Base-by-base conservation (phyloP, 768 basidiomycete species). In the Phaeotremella skinneri region DNA sequence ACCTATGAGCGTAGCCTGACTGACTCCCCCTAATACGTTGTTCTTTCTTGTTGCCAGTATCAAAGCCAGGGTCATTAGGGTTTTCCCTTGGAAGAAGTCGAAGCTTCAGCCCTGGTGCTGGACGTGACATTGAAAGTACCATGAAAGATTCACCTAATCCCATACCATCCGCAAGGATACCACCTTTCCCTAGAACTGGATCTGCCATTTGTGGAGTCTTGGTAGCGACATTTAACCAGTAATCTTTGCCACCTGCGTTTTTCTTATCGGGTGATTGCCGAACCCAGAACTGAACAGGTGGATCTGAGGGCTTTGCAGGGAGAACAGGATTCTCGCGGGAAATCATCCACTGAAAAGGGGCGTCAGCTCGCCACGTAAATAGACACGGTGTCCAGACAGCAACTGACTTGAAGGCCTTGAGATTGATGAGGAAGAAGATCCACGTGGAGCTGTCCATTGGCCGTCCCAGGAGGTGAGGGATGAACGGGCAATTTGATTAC, bases 101-200 rank as follows among this genome's bases (percentile, higher is more conserved):
- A n/a, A n/a, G n/a, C n/a, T n/a, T n/a, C n/a, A n/a, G n/a, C n/a
- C n/a, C n/a, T n/a, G n/a, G n/a, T n/a, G n/a, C n/a, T n/a, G n/a
- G n/a, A n/a, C n/a, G n/a, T n/a, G n/a, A n/a, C n/a, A n/a, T n/a
- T n/a, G n/a, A n/a, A n/a, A n/a, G n/a, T n/a, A n/a, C n/a, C n/a
- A n/a, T n/a, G n/a, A n/a, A n/a, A n/a, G n/a, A n/a, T n/a, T 39
- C 67, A 84, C 83, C 66, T 56, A 84, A 66, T 55, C 85, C 91
- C 92, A 96, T 96, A 39, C 89, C 88, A 77, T 94, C 92, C 0
- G 87, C 91, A 56, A 88, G 85, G 50, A 94, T 79, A 2, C 89
- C 91, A n/a, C 92, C 92, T 67, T 86, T 80, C 9, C 90, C 90
- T 21, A 93, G 82, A 0, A 66, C 64, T 2, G 91, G 91, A 1